A percentile compares a stretch with the other conserved stretches of the same genome.
These are phyloP conservation scores for Heliosperma pusillum DNA, from an alignment of 148 eudicot genomes.

Conservation along the genomic window DNA sequence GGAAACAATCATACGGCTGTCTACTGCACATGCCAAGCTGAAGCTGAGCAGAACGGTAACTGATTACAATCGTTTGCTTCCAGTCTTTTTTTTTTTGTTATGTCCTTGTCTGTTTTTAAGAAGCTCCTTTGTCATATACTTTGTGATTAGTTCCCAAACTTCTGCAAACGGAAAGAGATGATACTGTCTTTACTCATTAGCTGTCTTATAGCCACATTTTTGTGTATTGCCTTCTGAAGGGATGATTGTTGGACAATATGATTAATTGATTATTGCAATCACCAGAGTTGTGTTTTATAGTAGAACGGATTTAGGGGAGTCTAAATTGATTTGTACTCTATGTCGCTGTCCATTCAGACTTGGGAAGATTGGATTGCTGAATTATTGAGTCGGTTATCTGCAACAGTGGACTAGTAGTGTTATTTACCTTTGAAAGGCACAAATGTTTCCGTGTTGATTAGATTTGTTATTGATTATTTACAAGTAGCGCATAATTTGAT, in stretches of 20 bases:
- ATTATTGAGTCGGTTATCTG: background rate
- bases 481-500: background rate
- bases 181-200: background rate
- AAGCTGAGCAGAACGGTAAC: conserved; percentile 85
- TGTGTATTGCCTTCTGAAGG: background rate
- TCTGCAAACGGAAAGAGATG: background rate
- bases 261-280: background rate
- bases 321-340: background rate
- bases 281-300: background rate
- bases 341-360: background rate
- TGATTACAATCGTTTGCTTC: background rate
- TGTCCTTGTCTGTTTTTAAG: background rate
- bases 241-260: background rate
- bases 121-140: background rate
- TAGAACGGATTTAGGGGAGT: background rate
- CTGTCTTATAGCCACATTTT: background rate
- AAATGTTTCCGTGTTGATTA: too few species aligned
- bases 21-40: conserved; percentile 98
- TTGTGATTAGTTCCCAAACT: background rate
- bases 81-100: background rate
- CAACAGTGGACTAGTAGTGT: background rate
- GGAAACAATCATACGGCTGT: conserved; percentile 93
- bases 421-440: background rate
- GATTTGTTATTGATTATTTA: background rate
- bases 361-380: background rate